phyloP scores from a whole-genome alignment of 2,329 filamentous ascomycete species.

The Penicillium fuscoglaucum region DNA sequence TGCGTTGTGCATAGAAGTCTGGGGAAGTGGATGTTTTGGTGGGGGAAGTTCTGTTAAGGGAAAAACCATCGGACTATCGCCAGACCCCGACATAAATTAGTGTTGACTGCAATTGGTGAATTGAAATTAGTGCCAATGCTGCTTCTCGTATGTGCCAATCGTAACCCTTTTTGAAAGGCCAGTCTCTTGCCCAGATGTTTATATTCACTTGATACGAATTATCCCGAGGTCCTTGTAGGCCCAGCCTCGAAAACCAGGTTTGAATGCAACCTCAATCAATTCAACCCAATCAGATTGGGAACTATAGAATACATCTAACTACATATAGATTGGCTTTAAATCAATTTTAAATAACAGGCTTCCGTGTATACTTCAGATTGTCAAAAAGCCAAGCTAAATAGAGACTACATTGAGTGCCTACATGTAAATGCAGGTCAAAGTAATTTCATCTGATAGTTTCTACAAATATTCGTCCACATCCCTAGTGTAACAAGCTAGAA shows the following conservation, averaged over 20 bases:
- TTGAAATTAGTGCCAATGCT: neutral
- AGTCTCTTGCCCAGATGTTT: neutral
- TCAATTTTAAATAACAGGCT: neutral
- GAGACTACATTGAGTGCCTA: neutral
- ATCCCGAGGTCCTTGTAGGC: neutral
- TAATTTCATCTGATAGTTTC: constrained; percentile 17
- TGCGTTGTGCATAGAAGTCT: constrained; percentile 6
- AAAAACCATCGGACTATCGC: constrained; percentile 18
- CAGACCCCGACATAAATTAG: constrained; percentile 11
- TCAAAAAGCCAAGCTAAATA: neutral
- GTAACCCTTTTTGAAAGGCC: neutral
- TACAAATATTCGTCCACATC: constrained; percentile 28
- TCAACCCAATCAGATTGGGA: neutral
- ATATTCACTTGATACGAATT: neutral
- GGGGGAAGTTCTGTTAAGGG: constrained; percentile 9
- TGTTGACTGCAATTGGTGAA: neutral
- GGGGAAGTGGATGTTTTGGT: constrained; percentile 15
- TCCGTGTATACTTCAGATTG: neutral
- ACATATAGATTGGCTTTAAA: neutral
- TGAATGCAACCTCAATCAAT: neutral
- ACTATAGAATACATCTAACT: neutral
- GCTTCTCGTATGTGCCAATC: neutral
- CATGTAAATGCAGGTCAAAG: neutral
- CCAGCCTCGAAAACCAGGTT: neutral
- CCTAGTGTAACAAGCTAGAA: constrained; percentile 9